Evolutionary conservation across 257 asterid species (phyloP), one percentile per base, ranked within the genome.

Genomic region (Primulina tabacum): DNA sequence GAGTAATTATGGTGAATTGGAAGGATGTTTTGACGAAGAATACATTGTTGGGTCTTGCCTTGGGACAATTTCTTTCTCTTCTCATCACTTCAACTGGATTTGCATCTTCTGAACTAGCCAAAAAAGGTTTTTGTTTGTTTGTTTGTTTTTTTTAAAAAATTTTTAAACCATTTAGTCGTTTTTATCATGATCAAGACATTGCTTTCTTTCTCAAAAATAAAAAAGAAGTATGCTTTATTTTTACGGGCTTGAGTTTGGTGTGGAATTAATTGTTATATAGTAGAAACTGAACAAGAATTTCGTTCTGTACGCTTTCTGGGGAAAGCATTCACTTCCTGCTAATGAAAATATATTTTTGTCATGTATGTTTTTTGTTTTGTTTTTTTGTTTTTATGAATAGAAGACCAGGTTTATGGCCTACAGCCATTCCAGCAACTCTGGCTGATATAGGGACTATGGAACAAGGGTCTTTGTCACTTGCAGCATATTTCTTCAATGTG

Each of bases 1-100:
- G 62, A 32, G 21, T 14, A 69, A 69, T 63, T 50, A 84, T 84
- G 93, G 77, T 72, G 82, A 75, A 60, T 71, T 72, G 80, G 60
- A 79, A 73, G 79, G 84, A 74, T 55, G 52, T 76, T 74, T 83
- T 80, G 84, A 76, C 83, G 2, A 91, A 83, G 78, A 84, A 67
- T 70, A 85, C 96, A 18, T 75, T 89, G 62, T 68, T 83, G 79
- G 96, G 88, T 69, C 92, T 93, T 70, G 85, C 75, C 52, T 78
- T 93, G 77, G 99, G 99, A 3, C 99, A 93, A 71, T 24, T 89
- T 61, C 89, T 93, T 17, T 93, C 99, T 24, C 97, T 93, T 76
- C 60, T 93, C 10, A 71, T 93, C 58, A 90, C 97, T 72, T 88
- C 99, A 7, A 93, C 99, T 37, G 99, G 97, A 28, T 91, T 93